Evolutionary conservation across 306 rosid species (phyloP).

Genomic region (Quillaja saponaria): DNA sequence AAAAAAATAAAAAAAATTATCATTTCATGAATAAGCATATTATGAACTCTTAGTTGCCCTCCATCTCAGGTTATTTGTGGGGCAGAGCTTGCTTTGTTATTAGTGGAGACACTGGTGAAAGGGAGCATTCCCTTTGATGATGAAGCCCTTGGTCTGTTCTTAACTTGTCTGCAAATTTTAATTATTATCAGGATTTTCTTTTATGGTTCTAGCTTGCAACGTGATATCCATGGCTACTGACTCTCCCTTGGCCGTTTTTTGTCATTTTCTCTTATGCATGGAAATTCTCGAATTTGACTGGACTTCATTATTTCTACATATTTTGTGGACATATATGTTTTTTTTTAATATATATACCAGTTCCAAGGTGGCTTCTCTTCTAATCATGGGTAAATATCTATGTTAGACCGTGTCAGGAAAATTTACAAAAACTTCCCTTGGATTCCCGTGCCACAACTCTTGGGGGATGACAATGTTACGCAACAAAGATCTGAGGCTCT

Average conservation of each 20-base stretch:
- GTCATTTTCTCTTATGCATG: conserved; percentile 22
- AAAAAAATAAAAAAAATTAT: not conserved
- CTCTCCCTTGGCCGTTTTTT: conserved; percentile 24
- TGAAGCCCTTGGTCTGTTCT: conserved; percentile 72
- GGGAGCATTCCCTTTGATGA: conserved; percentile 66
- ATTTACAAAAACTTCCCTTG: conserved; percentile 71
- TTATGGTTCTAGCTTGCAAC: conserved; percentile 7
- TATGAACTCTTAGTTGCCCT: conserved; percentile 21
- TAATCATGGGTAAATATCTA: conserved; percentile 40
- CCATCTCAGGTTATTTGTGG: conserved; percentile 83
- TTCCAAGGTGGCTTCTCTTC: not conserved
- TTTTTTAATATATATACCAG: not conserved
- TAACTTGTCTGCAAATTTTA: conserved; percentile 26
- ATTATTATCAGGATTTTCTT: conserved; percentile 6
- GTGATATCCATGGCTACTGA: conserved; percentile 15
- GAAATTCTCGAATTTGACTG: not conserved
- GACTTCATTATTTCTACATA: conserved; percentile 11
- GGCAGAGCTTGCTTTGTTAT: conserved; percentile 85
- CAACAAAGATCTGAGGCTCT: conserved; percentile 79
- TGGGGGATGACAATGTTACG: conserved; percentile 77
- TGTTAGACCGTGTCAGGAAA: conserved; percentile 66
- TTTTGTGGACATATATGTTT: conserved; percentile 24
- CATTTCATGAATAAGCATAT: conserved; percentile 3
- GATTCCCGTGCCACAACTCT: conserved; percentile 64
- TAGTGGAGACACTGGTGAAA: conserved; percentile 82